Base-by-base conservation (phyloP, 805 yeast species). In the Nakazawaea anatomiae region DNA sequence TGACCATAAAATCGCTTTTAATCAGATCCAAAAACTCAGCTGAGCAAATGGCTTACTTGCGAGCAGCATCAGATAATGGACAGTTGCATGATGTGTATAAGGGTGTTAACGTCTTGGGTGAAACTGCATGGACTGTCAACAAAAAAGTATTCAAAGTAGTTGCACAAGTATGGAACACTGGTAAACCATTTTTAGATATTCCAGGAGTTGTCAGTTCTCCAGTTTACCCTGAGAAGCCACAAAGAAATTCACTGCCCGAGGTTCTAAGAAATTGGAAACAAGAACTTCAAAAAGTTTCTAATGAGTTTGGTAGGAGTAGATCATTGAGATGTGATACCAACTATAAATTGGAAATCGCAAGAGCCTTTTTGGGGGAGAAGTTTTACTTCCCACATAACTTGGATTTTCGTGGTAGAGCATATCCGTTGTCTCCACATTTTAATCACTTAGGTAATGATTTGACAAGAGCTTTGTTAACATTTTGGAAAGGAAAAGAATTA, bases 241-340 rank as follows among this genome's bases (percentile, higher is more conserved):
- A 80, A 6, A 62, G 73, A 47, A 79, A 80, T 53, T 78, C 89
- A 1, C 96, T 89, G 51, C 96, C 97, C 0, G 68, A 75, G 18
- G 85, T 72, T 7, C 74, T 85, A 42, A 76, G 82, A 51, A 85
- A 81, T 46, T 88, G 94, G 79, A 83, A 83, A 57, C 72, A 81
- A 30, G 66, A 72, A 46, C 80, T 87, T 52, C 83, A 82, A 51
- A 74, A 71, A 38, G 59, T 79, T 7, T 74, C 82, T 25, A 79
- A 82, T 55, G 83, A 80, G 42, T 83, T 82, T 54, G 79, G 87
- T 9, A 73, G 85, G 27, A 74, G 77, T 55, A 82, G 94, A 66
- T 91, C 98, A 0, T 87, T 85, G 64, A 80, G 99, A 66, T 94
- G 99, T 71, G 97, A 91, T 67, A 76, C 88, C 55, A 92, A 94